Conservation (phyloP, 805 yeast genomes). For the Myxozyma neotropica region DNA sequence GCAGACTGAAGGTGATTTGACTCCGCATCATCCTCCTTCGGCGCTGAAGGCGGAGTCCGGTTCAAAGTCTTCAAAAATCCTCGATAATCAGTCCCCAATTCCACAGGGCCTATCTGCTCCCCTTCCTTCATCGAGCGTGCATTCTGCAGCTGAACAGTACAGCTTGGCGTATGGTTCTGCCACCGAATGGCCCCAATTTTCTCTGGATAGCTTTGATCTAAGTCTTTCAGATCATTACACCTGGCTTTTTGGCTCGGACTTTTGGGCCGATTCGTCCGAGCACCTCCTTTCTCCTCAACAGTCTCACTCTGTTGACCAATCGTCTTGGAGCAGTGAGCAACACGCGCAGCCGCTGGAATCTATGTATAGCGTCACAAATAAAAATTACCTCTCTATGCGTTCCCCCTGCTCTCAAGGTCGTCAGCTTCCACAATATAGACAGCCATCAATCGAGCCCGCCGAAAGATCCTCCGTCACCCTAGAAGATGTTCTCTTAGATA, state of each 20-base stretch:
- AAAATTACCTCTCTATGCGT: background rate
- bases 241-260: slow-evolving; percentile 39
- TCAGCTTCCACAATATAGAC: background rate
- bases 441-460: background rate
- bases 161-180: slow-evolving; percentile 10
- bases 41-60: too few species aligned
- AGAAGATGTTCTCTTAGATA: slow-evolving; percentile 4
- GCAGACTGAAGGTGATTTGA: too few species aligned
- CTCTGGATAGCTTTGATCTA: slow-evolving; percentile 33
- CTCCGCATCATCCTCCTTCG: too few species aligned
- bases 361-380: background rate
- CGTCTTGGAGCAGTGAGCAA: background rate
- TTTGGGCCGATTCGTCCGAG: slow-evolving; percentile 31
- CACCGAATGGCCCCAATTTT: slow-evolving; percentile 22
- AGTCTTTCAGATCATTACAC: slow-evolving; percentile 37
- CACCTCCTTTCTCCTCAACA: background rate
- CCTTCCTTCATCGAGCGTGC: background rate
- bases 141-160: slow-evolving; percentile 11
- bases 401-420: background rate
- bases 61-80: background rate
- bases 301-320: background rate
- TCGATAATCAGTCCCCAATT: background rate
- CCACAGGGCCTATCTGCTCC: background rate
- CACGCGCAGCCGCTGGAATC: background rate
- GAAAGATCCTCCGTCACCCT: slow-evolving; percentile 12